These are phyloP conservation scores for Macrophomina pseudophaseolina DNA, from an alignment of 2,329 filamentous ascomycete genomes.

Conservation along the genomic window DNA sequence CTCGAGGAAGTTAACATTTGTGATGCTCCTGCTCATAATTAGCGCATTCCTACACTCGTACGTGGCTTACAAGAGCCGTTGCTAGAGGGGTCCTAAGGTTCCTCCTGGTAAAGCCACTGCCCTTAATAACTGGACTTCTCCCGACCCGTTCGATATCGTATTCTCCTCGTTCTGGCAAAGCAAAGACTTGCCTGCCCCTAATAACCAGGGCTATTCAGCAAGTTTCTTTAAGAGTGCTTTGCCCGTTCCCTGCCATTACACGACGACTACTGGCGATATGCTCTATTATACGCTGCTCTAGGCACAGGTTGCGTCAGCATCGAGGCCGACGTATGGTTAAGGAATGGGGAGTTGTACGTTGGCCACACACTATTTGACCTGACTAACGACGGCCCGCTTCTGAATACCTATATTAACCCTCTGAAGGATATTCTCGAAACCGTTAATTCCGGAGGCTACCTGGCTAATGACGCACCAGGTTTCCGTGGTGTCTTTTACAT, in stretches of 20 bases:
- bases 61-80: neutral
- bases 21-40: neutral
- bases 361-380: constrained; percentile 58
- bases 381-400: constrained; percentile 53
- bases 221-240: constrained; percentile 40
- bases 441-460: constrained; percentile 45
- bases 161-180: neutral
- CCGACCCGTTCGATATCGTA: neutral
- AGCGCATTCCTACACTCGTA: neutral
- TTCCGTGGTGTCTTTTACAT: constrained; percentile 56
- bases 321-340: constrained; percentile 64
- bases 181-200: neutral
- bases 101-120: neutral
- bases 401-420: constrained; percentile 58
- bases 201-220: neutral
- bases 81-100: no score
- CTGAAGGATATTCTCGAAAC: constrained; percentile 55
- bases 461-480: constrained; percentile 46
- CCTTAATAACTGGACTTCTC: neutral
- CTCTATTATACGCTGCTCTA: constrained; percentile 61
- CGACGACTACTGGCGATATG: constrained; percentile 63
- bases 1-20: no score
- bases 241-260: constrained; percentile 62
- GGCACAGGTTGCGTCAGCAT: constrained; percentile 60
- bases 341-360: constrained; percentile 57